Conservation (phyloP, 2,329 filamentous ascomycete genomes). For the Fonsecaea erecta region DNA sequence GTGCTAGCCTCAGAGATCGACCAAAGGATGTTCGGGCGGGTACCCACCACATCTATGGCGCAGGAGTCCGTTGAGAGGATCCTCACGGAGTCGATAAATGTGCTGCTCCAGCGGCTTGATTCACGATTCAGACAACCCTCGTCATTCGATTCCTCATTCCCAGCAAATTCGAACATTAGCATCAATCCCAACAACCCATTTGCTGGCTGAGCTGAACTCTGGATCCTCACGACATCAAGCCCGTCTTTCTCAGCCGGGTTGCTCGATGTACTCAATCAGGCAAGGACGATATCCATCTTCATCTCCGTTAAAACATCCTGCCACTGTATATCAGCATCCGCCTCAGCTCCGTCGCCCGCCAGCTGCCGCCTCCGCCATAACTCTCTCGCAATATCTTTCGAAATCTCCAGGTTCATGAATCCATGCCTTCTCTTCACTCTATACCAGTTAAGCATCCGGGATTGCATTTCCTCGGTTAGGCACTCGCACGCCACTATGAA, state of each 20-base stretch:
- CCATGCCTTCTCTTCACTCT: slow-evolving; percentile 43
- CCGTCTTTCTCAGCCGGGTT: neutral
- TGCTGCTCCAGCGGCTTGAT: slow-evolving; percentile 4
- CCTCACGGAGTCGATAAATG: slow-evolving; percentile 1
- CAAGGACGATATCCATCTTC: slow-evolving; percentile 45
- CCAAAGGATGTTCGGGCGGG: neutral
- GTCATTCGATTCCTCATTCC: neutral
- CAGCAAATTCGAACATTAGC: neutral
- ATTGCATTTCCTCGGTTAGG: slow-evolving; percentile 37
- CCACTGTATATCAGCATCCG: slow-evolving; percentile 40
- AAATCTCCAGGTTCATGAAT: slow-evolving; percentile 43
- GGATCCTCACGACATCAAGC: neutral
- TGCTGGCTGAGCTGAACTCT: neutral
- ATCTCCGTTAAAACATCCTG: slow-evolving; percentile 43
- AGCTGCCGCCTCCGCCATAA: slow-evolving; percentile 41
- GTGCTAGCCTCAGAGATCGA: slow-evolving; percentile 6
- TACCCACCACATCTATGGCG: neutral
- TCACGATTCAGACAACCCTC: slow-evolving; percentile 4
- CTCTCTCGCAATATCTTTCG: slow-evolving; percentile 42
- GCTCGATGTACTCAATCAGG: slow-evolving; percentile 1
- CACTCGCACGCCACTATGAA: slow-evolving; percentile 47
- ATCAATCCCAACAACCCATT: neutral
- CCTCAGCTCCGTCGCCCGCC: slow-evolving; percentile 2
- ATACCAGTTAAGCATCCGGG: slow-evolving; percentile 42
- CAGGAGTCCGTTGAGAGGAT: slow-evolving; percentile 3